Evolutionary conservation across 257 asterid genomes (phyloP).

Genomic region (Solanum dulcamara): DNA sequence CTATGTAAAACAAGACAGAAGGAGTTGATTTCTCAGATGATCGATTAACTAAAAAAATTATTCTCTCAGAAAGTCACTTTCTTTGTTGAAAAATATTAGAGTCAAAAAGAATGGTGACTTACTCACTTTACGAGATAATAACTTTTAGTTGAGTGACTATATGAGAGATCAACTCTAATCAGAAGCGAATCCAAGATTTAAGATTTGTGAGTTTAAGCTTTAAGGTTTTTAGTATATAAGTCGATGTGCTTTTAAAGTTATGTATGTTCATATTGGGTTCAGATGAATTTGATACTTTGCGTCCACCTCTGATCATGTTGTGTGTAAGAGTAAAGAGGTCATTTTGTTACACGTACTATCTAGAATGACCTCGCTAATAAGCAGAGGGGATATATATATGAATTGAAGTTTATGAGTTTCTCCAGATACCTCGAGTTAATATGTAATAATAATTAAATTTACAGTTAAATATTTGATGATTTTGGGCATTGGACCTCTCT

Average conservation of each 20-base stretch:
- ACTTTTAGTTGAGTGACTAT: background rate
- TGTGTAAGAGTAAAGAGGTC: background rate
- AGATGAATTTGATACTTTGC: background rate
- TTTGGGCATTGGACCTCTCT: too few relatives aligned
- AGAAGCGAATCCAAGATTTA: background rate
- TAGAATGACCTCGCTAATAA: background rate
- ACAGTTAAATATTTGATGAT: background rate
- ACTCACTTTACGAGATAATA: background rate
- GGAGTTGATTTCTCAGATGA: background rate
- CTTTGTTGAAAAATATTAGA: too few relatives aligned
- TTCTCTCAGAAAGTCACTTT: background rate
- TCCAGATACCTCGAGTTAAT: too few relatives aligned
- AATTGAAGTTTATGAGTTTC: background rate
- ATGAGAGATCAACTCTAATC: background rate
- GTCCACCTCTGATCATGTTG: background rate
- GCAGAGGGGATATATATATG: background rate
- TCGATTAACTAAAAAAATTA: background rate
- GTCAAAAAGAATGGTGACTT: background rate
- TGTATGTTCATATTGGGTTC: background rate
- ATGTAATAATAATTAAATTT: too few relatives aligned
- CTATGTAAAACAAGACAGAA: background rate
- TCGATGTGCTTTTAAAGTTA: background rate
- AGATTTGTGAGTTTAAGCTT: background rate
- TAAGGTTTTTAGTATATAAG: background rate
- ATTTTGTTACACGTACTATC: background rate